Evolutionary conservation across 148 eudicot genomes (phyloP).

Genomic region (Arctostaphylos glauca): DNA sequence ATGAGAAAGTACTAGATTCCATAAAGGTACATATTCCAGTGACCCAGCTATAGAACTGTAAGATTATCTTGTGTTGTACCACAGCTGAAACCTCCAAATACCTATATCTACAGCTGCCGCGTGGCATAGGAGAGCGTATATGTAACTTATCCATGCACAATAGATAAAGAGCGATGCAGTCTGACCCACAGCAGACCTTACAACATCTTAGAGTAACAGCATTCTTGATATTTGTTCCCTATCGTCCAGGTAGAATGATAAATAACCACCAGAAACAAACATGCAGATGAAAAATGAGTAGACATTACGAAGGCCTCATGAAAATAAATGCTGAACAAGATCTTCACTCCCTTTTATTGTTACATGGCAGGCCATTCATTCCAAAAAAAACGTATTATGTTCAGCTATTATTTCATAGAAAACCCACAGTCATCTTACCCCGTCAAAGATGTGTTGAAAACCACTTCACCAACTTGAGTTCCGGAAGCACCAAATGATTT

Average conservation of each 20-base stretch:
- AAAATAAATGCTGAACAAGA: background rate
- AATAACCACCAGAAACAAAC: background rate
- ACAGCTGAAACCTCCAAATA: background rate
- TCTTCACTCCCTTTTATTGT: background rate
- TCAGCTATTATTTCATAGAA: background rate
- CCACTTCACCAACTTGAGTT: slow-evolving; percentile 99
- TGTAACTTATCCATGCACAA: background rate
- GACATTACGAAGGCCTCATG: background rate
- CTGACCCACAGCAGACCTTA: background rate
- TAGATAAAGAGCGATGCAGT: background rate
- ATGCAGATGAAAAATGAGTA: background rate
- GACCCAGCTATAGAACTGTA: background rate
- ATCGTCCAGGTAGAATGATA: background rate
- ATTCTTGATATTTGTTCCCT: background rate
- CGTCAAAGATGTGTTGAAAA: slow-evolving; percentile 88
- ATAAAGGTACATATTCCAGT: background rate
- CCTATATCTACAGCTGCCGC: background rate
- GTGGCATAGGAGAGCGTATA: background rate
- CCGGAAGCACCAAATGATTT: slow-evolving; percentile 97
- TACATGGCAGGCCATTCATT: background rate
- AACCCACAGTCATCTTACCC: slow-evolving; percentile 48
- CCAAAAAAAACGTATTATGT: background rate
- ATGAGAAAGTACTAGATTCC: background rate
- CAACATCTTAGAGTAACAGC: background rate
- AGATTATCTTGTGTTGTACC: background rate